Evolutionary conservation across 108 stramenopile species (phyloP), one percentile per base, ranked within the genome.

Genomic region (Bacterosira constricta): DNA sequence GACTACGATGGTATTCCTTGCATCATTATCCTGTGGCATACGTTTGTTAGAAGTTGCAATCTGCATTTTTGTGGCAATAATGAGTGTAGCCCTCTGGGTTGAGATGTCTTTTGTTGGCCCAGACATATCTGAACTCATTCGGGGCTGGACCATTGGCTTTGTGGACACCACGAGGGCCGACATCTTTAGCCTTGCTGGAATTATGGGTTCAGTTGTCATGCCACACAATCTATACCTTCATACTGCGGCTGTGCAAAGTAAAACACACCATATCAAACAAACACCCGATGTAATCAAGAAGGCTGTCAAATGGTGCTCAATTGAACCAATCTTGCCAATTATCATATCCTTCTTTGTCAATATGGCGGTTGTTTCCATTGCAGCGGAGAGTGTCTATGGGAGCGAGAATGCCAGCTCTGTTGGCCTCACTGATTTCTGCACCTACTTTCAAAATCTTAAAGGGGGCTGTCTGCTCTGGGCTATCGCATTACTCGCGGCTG

Each of bases 141-240:
- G 78, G 31, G 91, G 90, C 11, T 85, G 89, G 75, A 21, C 80
- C 0, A 52, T 67, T 65, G 86, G 89, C 4, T 84, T 85, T 56
- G 66, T 85, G 38, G 75, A 89, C 59, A 55, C 84, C 30, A 75
- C 67, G 58, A 20, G 45, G 30, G 61, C 82, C 63, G 87, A 88
- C 66, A 44, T 88, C 29, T 85, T 88, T 36, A 52, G 74, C 12
- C 83, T 88, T 6, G 78, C 92, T 1, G 90, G 92, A 10, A 88
- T 93, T 37, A 37, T 93, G 21, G 90, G 89, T 44, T 83, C 87
- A 0, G 90, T 95, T 6, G 89, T 91, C 63, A 95, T 95, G 94
- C 94, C 94, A 0, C 94, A 95, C 74, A 95, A 93, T 63, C 62
- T 95, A 3, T 95, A 91, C 56, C 79, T 95, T 3, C 94, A 95